These are phyloP conservation scores for Ogataea pilisensis DNA, from an alignment of 805 yeast species.

Conservation along the genomic window DNA sequence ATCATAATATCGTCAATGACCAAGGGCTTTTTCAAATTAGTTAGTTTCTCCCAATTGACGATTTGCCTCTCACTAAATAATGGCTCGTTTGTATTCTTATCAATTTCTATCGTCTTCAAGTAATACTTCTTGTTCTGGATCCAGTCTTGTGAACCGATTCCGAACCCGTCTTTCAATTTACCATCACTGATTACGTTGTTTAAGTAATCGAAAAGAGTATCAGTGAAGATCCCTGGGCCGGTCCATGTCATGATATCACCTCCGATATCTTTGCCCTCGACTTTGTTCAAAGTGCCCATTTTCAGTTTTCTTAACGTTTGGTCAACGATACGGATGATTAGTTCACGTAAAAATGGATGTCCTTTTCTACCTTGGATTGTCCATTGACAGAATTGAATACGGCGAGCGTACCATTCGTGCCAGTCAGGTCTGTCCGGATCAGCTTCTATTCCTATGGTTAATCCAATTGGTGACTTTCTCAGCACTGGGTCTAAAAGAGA, in stretches of 20 bases:
- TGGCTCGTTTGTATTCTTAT: slow-evolving; percentile 22
- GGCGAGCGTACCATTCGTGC: slow-evolving; percentile 87
- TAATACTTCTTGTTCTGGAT: slow-evolving; percentile 16
- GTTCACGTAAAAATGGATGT: slow-evolving; percentile 81
- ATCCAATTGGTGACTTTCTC: slow-evolving; percentile 49
- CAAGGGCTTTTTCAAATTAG: slow-evolving; percentile 51
- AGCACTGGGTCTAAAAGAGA: slow-evolving; percentile 23
- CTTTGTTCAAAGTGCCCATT: slow-evolving; percentile 42
- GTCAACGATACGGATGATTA: slow-evolving; percentile 75
- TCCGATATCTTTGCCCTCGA: slow-evolving; percentile 60
- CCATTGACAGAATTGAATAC: slow-evolving; percentile 97
- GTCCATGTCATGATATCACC: slow-evolving; percentile 91
- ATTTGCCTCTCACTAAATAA: slow-evolving; percentile 18
- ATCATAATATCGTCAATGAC: slow-evolving; percentile 65
- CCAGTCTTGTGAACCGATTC: slow-evolving; percentile 31
- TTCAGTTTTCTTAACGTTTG: slow-evolving; percentile 56
- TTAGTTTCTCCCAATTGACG: slow-evolving; percentile 62
- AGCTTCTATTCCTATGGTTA: slow-evolving; percentile 90
- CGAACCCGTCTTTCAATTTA: slow-evolving; percentile 29
- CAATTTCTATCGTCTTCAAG: slow-evolving; percentile 19
- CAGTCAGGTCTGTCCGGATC: slow-evolving; percentile 96
- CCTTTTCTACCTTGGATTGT: slow-evolving; percentile 86
- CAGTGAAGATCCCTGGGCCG: slow-evolving; percentile 96
- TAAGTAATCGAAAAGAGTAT: slow-evolving; percentile 72
- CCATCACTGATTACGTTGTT: slow-evolving; percentile 49